Conservation (phyloP, 352 stramenopile species). For the Phytopythium cucurbitacearum region DNA sequence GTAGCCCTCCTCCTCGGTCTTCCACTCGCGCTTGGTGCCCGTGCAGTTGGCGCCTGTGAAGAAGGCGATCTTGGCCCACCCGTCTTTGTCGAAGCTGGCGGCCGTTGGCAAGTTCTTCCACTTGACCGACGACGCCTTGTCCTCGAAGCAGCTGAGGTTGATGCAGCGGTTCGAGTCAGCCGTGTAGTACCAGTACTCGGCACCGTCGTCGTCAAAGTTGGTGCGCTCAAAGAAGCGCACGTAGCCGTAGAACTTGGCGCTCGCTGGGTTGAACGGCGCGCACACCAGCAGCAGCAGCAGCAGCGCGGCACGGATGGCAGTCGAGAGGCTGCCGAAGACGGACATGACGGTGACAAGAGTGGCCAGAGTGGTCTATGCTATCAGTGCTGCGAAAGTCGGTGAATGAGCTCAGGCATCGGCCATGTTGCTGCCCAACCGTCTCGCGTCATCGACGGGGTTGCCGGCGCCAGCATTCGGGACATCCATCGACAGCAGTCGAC, state of each 20-base stretch:
- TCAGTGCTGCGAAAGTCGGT: no score
- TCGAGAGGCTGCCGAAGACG: not conserved
- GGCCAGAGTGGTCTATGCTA: no score
- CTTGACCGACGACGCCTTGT: slow-evolving; percentile 17
- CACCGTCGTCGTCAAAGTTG: slow-evolving; percentile 5
- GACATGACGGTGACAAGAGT: no score
- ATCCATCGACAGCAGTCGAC: no score
- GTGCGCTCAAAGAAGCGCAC: slow-evolving; percentile 17
- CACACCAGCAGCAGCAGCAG: not conserved
- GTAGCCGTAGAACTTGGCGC: not conserved
- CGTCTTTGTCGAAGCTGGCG: slow-evolving; percentile 8
- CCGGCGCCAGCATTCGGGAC: no score
- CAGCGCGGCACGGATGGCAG: not conserved
- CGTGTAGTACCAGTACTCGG: slow-evolving; percentile 14
- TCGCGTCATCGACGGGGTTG: no score
- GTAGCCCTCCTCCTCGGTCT: slow-evolving; percentile 12
- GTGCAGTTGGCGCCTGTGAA: slow-evolving; percentile 21
- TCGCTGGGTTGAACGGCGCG: not conserved
- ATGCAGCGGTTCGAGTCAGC: slow-evolving; percentile 16
- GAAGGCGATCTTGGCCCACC: slow-evolving; percentile 19
- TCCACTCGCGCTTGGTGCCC: slow-evolving; percentile 10
- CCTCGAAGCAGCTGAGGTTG: slow-evolving; percentile 26
- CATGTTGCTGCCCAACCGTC: no score
- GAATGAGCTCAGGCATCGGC: no score
- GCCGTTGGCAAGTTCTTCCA: slow-evolving; percentile 13